Percentiles rank a stretch among this genome's conserved stretches.
Evolutionary conservation across 164 flowering plant genomes (phyloP).

Genomic region (Magnolia officinalis): DNA sequence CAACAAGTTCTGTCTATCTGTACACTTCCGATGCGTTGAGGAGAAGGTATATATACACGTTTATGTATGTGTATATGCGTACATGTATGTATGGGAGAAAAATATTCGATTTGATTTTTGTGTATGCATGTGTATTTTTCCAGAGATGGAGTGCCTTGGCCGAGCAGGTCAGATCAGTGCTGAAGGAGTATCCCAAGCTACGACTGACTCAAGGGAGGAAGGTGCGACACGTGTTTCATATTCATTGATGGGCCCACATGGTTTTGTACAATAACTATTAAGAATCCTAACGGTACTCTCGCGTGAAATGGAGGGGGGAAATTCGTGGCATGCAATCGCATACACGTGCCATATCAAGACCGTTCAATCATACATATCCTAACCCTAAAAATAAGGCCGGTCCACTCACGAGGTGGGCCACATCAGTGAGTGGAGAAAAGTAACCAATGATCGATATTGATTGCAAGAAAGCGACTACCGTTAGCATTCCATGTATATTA

Average conservation of each 20-base stretch:
- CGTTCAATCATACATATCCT: too few species aligned
- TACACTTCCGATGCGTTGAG: constrained; percentile 87
- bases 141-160: constrained; percentile 80
- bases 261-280: not conserved
- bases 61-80: not conserved
- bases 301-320: not conserved
- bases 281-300: too few species aligned
- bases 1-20: constrained; percentile 88
- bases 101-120: not conserved
- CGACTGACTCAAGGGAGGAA: constrained; percentile 70
- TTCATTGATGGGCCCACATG: not conserved
- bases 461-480: too few species aligned
- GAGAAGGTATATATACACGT: constrained; percentile 52
- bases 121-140: not conserved
- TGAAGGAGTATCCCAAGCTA: constrained; percentile 67
- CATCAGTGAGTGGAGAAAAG: too few species aligned
- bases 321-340: not conserved
- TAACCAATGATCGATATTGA: too few species aligned
- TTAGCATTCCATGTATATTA: too few species aligned
- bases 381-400: too few species aligned
- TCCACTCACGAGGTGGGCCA: too few species aligned
- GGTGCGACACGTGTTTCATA: constrained; percentile 27
- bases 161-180: constrained; percentile 56
- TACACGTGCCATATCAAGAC: not conserved
- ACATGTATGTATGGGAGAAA: not conserved